A percentile compares a stretch with the other conserved stretches of the same genome.
These are phyloP conservation scores for Ephemerocybe angulata DNA, from an alignment of 768 basidiomycete genomes.

Conservation along the genomic window DNA sequence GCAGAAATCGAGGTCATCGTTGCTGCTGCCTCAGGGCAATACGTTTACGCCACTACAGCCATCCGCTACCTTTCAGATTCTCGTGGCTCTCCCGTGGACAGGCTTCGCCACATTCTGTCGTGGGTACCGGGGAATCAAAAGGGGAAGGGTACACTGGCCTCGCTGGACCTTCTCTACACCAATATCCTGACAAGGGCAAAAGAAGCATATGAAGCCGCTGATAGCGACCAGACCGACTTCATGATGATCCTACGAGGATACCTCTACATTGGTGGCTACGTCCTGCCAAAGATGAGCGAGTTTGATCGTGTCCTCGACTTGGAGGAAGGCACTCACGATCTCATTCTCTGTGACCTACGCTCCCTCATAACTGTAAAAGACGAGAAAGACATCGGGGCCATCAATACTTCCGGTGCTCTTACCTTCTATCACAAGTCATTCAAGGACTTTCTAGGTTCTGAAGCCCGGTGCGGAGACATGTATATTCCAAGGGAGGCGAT, in stretches of 20 bases:
- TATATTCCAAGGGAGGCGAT: too few relatives aligned
- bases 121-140: not conserved
- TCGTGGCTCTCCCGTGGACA: not conserved
- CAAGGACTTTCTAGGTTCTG: too few relatives aligned
- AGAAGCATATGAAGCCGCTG: not conserved
- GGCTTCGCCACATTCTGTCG: not conserved
- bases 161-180: conserved; percentile 5
- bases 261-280: not conserved
- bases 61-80: conserved; percentile 14
- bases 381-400: too few relatives aligned
- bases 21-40: conserved; percentile 10
- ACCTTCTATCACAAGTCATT: too few relatives aligned
- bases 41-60: conserved; percentile 12
- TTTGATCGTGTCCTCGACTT: not conserved
- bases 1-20: conserved; percentile 6
- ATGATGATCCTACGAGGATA: not conserved
- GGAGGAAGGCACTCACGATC: not conserved
- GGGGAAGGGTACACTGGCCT: not conserved
- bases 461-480: too few relatives aligned
- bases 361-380: too few relatives aligned
- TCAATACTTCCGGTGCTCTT: too few relatives aligned
- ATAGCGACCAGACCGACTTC: not conserved
- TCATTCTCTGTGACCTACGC: not conserved
- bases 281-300: too few relatives aligned
- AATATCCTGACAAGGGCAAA: conserved; percentile 2